Conservation (phyloP, 2,329 filamentous ascomycete species). For the Fusarium pseudograminearum region DNA sequence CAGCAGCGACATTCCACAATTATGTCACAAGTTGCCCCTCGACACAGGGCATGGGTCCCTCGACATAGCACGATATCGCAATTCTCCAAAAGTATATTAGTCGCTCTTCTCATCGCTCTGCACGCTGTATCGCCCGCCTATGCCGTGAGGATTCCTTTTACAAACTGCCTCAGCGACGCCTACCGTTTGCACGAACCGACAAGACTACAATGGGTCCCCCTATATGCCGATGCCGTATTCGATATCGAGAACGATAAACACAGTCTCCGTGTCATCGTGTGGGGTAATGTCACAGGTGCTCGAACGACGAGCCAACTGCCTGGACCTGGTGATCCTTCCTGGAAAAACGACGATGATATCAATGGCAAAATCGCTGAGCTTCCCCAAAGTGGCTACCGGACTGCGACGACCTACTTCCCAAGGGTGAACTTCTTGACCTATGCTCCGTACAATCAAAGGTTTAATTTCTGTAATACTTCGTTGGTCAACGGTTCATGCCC, state of each 20-base stretch:
- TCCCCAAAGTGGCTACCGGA: constrained; percentile 63
- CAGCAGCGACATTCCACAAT: constrained; percentile 23
- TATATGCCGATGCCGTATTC: constrained; percentile 80
- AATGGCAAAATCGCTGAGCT: constrained; percentile 82
- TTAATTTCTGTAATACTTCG: constrained; percentile 74
- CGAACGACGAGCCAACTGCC: constrained; percentile 70
- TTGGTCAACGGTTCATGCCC: constrained; percentile 77
- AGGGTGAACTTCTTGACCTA: constrained; percentile 83
- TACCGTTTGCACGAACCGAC: constrained; percentile 67
- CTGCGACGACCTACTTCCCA: constrained; percentile 78
- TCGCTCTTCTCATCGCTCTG: constrained; percentile 55
- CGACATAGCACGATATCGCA: constrained; percentile 34
- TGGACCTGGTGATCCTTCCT: constrained; percentile 66
- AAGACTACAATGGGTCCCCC: constrained; percentile 83
- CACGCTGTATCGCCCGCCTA: constrained; percentile 58
- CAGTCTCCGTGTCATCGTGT: constrained; percentile 81
- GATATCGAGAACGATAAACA: constrained; percentile 70
- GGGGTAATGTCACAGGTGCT: constrained; percentile 90
- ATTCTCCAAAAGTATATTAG: constrained; percentile 48
- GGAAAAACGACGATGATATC: constrained; percentile 70
- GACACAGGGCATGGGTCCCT: constrained; percentile 30
- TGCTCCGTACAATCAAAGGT: constrained; percentile 68
- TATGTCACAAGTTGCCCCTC: constrained; percentile 35
- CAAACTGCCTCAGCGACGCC: constrained; percentile 81
- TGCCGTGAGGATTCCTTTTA: constrained; percentile 79